Evolutionary conservation across 805 yeast genomes (phyloP).

Genomic region (Zygosaccharomyces gambellarensis): DNA sequence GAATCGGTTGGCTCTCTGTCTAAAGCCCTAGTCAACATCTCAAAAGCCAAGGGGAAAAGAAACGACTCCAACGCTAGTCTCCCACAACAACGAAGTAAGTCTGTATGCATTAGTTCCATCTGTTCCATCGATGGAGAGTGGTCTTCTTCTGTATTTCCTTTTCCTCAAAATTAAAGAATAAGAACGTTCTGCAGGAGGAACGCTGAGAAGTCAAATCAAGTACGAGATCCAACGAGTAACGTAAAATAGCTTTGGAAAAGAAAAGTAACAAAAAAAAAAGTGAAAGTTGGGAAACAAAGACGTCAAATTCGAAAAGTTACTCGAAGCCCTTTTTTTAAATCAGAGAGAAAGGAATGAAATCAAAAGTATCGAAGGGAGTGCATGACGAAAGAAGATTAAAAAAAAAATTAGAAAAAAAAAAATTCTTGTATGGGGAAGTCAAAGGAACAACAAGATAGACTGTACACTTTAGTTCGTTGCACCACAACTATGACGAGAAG

Average conservation of each 20-base stretch:
- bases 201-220: not conserved
- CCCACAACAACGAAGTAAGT: constrained; percentile 21
- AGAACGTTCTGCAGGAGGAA: not conserved
- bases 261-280: not conserved
- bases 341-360: not conserved
- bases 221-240: too few relatives aligned
- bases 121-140: constrained; percentile 6
- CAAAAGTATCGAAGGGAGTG: not conserved
- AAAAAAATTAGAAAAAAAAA: not conserved
- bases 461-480: not conserved
- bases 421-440: not conserved
- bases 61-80: constrained; percentile 24
- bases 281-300: not conserved
- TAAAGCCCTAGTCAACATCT: constrained; percentile 15
- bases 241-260: too few relatives aligned
- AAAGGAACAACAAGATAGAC: not conserved
- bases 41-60: constrained; percentile 16
- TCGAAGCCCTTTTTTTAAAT: not conserved
- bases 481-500: not conserved
- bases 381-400: not conserved
- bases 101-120: constrained; percentile 11
- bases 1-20: constrained; percentile 16
- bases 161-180: not conserved
- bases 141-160: not conserved
- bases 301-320: not conserved